These are phyloP conservation scores for Polytolypa hystricis DNA, from an alignment of 2,329 filamentous ascomycete species.

Conservation along the genomic window DNA sequence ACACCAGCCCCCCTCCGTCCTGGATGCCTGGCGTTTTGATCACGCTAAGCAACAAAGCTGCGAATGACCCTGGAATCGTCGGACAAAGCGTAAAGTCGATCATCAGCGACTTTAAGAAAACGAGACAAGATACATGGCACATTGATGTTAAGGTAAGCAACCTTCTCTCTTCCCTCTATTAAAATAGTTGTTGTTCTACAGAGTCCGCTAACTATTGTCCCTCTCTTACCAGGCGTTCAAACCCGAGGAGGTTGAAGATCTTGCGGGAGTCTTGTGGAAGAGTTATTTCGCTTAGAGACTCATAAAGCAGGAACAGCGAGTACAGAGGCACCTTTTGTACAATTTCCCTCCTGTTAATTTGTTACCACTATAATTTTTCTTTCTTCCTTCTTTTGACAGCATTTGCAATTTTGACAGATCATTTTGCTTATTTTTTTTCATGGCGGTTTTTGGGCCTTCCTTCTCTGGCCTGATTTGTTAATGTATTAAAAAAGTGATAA, in stretches of 20 bases:
- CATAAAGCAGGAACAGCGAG: not conserved
- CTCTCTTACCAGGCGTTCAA: constrained; percentile 59
- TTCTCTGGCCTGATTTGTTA: no score
- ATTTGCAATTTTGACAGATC: no score
- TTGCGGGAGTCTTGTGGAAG: constrained; percentile 97
- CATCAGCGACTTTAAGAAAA: constrained; percentile 98
- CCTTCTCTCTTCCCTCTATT: constrained; percentile 7
- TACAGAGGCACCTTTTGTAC: no score
- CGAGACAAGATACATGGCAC: constrained; percentile 94
- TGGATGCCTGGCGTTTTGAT: constrained; percentile 95
- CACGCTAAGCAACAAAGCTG: constrained; percentile 70
- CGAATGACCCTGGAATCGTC: constrained; percentile 80
- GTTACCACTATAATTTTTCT: not conserved
- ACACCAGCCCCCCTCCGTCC: constrained; percentile 76
- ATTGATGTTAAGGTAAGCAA: constrained; percentile 85
- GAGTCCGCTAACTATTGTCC: constrained; percentile 1
- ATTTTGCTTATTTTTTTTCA: not conserved
- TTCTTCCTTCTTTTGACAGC: no score
- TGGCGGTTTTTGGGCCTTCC: no score
- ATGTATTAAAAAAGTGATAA: no score
- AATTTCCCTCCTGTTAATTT: not conserved
- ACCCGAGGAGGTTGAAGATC: constrained; percentile 80
- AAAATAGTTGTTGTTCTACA: constrained; percentile 6
- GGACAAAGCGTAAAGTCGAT: constrained; percentile 93
- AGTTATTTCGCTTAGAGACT: constrained; percentile 75